Conservation (phyloP, 2,329 filamentous ascomycete genomes). For the Phialophora verrucosa region DNA sequence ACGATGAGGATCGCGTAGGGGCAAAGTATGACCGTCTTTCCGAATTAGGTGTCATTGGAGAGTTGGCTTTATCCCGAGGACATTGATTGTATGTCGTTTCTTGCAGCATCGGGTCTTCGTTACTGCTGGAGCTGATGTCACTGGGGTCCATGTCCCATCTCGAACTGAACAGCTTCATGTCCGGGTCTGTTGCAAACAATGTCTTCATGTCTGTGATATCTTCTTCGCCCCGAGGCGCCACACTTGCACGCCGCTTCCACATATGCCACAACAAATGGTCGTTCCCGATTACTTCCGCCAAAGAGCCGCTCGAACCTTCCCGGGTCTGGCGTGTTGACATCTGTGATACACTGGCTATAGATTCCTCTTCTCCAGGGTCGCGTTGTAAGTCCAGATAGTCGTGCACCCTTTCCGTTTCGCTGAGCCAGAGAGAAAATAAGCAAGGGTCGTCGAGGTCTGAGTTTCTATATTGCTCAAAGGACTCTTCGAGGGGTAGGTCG, state of each 20-base stretch:
- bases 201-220: conserved; percentile 33
- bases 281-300: conserved; percentile 33
- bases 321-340: conserved; percentile 24
- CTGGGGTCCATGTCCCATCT: conserved; percentile 30
- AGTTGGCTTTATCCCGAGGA: conserved; percentile 13
- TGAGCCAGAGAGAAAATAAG: conserved; percentile 3
- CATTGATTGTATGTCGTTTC: conserved; percentile 10
- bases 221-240: conserved; percentile 29
- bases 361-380: background rate
- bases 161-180: conserved; percentile 32
- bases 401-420: conserved; percentile 6
- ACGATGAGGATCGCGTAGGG: conserved; percentile 23
- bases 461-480: conserved; percentile 17
- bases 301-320: conserved; percentile 18
- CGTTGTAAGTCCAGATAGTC: conserved; percentile 5
- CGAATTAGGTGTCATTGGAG: conserved; percentile 18
- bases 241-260: conserved; percentile 32
- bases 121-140: conserved; percentile 27
- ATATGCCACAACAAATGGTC: conserved; percentile 36
- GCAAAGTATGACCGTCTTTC: conserved; percentile 29
- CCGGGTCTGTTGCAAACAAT: conserved; percentile 36
- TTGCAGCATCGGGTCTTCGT: conserved; percentile 29
- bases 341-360: background rate
- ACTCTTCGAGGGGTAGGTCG: conserved; percentile 16
- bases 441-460: background rate